Percentiles rank a stretch among this genome's conserved stretches.
phyloP scores from a whole-genome alignment of 1,284 basidiomycete genomes.

The Sphaerobolus stellatus region DNA sequence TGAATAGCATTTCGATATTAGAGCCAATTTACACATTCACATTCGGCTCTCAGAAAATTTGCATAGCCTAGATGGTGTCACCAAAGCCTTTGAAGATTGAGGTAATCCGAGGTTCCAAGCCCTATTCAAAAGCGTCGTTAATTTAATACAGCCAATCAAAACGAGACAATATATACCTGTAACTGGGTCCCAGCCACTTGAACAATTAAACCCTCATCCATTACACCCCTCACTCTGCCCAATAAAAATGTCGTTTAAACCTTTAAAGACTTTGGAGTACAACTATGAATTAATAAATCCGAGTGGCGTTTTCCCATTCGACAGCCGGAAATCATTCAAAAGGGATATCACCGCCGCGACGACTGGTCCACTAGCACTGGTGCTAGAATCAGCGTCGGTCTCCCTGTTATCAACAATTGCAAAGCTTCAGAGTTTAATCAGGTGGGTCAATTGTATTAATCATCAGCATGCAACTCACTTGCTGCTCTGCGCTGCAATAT shows the following conservation, averaged over 20 bases:
- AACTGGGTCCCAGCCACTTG: no score
- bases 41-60: no score
- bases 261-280: constrained; percentile 22
- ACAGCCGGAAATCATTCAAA: constrained; percentile 36
- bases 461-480: no score
- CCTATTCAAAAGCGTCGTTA: no score
- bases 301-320: constrained; percentile 30
- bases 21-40: no score
- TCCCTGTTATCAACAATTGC: constrained; percentile 18
- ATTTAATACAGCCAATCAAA: no score
- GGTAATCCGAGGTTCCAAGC: no score
- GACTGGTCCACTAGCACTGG: constrained; percentile 37
- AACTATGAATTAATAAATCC: constrained; percentile 42
- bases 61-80: no score
- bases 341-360: constrained; percentile 36
- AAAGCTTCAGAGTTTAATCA: no score
- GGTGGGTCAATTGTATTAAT: no score
- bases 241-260: constrained; percentile 27
- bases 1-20: no score
- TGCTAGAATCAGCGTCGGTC: constrained; percentile 26
- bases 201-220: not conserved
- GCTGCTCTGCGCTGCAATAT: constrained; percentile 58
- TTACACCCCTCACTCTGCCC: constrained; percentile 16
- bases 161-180: not conserved
- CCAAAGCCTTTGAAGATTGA: no score